These are phyloP conservation scores for Arthrinium puccinioides DNA, from an alignment of 2,329 filamentous ascomycete genomes.

Conservation along the genomic window DNA sequence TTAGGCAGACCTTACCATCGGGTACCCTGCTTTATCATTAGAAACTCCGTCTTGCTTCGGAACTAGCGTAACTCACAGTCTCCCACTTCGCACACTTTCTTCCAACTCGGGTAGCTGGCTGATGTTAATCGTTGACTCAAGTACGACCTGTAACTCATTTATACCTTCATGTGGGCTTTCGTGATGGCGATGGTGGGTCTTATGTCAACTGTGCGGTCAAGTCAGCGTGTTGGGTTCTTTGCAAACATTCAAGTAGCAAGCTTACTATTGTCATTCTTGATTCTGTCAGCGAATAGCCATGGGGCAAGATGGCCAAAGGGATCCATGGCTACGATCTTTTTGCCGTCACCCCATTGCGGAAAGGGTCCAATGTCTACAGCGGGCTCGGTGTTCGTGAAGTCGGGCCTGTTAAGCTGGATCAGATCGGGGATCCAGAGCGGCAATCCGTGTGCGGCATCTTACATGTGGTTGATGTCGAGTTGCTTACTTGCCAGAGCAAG, in stretches of 20 bases:
- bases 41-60: no score
- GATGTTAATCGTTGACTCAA: slow-evolving; percentile 7
- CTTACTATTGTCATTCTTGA: slow-evolving; percentile 63
- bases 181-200: slow-evolving; percentile 88
- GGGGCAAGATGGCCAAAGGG: slow-evolving; percentile 83
- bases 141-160: no score
- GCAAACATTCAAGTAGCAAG: not conserved
- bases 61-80: slow-evolving; percentile 44
- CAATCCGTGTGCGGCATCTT: slow-evolving; percentile 10
- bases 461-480: slow-evolving; percentile 72
- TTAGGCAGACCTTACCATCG: slow-evolving; percentile 88
- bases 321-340: slow-evolving; percentile 98
- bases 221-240: not conserved
- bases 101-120: slow-evolving; percentile 77
- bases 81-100: slow-evolving; percentile 73
- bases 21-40: slow-evolving; percentile 45
- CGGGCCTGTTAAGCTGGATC: slow-evolving; percentile 32
- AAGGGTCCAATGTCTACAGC: slow-evolving; percentile 86
- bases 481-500: slow-evolving; percentile 89
- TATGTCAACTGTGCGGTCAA: slow-evolving; percentile 56
- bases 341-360: slow-evolving; percentile 78
- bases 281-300: slow-evolving; percentile 74
- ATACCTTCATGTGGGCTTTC: slow-evolving; percentile 80
- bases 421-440: not conserved
- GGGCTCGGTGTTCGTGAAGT: slow-evolving; percentile 78